These are phyloP conservation scores for Phytophthora multivora DNA, from an alignment of 352 stramenopile genomes.

Conservation along the genomic window DNA sequence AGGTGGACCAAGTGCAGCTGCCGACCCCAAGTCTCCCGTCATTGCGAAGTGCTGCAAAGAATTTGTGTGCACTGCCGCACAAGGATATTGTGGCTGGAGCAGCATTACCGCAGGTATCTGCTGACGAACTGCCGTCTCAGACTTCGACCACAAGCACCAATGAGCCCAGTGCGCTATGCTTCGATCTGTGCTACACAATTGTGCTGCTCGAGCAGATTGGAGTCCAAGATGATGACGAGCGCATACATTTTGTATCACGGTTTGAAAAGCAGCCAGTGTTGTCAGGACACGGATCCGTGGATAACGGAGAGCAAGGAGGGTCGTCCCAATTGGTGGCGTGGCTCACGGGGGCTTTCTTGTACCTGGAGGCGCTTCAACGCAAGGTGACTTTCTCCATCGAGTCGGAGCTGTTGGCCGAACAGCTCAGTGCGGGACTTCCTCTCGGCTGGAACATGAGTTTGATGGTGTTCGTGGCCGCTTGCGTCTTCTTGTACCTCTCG, in stretches of 20 bases:
- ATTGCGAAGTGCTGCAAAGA: slow-evolving; percentile 41
- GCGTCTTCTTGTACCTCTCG: slow-evolving; percentile 59
- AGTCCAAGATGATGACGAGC: slow-evolving; percentile 50
- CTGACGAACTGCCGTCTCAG: not conserved
- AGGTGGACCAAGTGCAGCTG: slow-evolving; percentile 38
- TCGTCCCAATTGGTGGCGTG: slow-evolving; percentile 51
- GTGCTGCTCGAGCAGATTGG: slow-evolving; percentile 67
- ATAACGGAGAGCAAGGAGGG: slow-evolving; percentile 8
- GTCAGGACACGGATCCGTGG: slow-evolving; percentile 13
- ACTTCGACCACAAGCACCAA: slow-evolving; percentile 9
- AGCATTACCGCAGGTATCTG: not conserved
- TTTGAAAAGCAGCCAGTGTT: slow-evolving; percentile 37
- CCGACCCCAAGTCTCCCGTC: slow-evolving; percentile 48
- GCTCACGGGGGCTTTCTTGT: slow-evolving; percentile 73
- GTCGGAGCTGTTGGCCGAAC: slow-evolving; percentile 63
- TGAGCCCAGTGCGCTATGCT: slow-evolving; percentile 39
- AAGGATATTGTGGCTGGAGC: slow-evolving; percentile 20
- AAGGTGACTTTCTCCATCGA: slow-evolving; percentile 61
- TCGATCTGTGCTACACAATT: slow-evolving; percentile 68
- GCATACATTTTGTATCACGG: slow-evolving; percentile 61
- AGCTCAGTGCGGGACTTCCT: slow-evolving; percentile 68
- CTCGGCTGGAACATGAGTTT: slow-evolving; percentile 73
- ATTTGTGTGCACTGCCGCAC: slow-evolving; percentile 42
- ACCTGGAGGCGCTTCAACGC: slow-evolving; percentile 65
- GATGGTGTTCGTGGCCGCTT: slow-evolving; percentile 55